Base-by-base conservation (phyloP, 2,329 filamentous ascomycete genomes). In the Fusarium avenaceum region DNA sequence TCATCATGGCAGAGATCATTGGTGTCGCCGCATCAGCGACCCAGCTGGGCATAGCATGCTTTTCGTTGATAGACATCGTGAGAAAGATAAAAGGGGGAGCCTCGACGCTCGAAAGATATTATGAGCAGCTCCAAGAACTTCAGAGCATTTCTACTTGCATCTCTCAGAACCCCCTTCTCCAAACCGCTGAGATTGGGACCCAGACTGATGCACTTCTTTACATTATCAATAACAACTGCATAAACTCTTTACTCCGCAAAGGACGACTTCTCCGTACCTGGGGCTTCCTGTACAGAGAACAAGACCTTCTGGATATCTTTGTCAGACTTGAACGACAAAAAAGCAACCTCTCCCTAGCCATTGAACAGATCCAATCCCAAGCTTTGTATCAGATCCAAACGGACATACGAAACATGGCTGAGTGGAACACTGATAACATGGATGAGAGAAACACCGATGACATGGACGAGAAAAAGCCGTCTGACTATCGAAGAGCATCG, bases 361-460 rank as follows among this genome's bases (percentile, higher is more conserved):
- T 73, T 0, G 55, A 69, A 0, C 59, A 67, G 4, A 69, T 72
- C 0, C 69, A 83, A 10, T 81, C 76, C 5, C 86, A 80, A 82
- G 78, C 84, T 0, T 66, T 72, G 0, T 62, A 83, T 38, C 65
- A 58, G 0, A 71, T 71, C 0, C 65, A 67, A 4, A 20, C 7
- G 0, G 61, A 71, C 0, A 60, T 71, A 0, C 28, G 40, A 0
- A 4, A 7, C 32, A 71, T 71, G 57, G 8, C 62, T 1, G 48
- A 30, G 1, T 42, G 42, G 24, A 54, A 26, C 28, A 30, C 28
- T 3, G 28, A 30, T 10, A 4, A 4, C 22, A 71, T 69, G 57
- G 7, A 59, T 0, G 48, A 30, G 19, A 19, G 19, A 19, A 54
- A 26, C 28, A 30, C 28, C 3, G 28, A 30, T 10, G 3, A 4